Evolutionary conservation across 257 asterid genomes (phyloP), one percentile per base, ranked within the genome.

Genomic region (Solanum pennellii): DNA sequence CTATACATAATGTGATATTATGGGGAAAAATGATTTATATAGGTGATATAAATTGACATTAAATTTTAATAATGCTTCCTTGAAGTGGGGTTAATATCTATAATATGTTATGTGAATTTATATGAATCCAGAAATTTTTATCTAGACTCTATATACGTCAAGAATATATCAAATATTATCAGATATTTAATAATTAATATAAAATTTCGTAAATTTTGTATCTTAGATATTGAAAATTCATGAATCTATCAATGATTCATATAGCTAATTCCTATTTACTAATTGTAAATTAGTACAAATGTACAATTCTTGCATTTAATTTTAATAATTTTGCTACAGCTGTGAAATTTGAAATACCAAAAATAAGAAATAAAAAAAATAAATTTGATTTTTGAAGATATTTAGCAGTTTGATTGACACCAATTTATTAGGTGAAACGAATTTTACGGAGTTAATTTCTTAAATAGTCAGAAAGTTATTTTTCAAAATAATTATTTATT

Each of bases 71-170:
- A 0, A 2, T n/a, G 16, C 0, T 65, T 65, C 9, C 0, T n/a
- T 10, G 33, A 65, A 62, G 33, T 65, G 4, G 0, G 29, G 33
- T 3, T 31, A n/a, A 11, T 5, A n/a, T 65, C 7, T 33, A 65
- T 9, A 11, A 12, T n/a, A 65, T 65, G 72, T 65, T 7, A 65
- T 1, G 2, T 65, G 0, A 0, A 12, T 65, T n/a, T 0, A 65
- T 18, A 9, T 25, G 9, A 65, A 65, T 0, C 0, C 0, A n/a
- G 6, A 5, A n/a, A 5, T 0, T 23, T 62, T 0, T 62, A 0
- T 62, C 15, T 62, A 62, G 7, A 59, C 0, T 2, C 6, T 21
- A 3, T 21, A 21, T 59, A 59, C 0, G 0, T 21, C 0, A 20
- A 59, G 13, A 59, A 0, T 59, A 59, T 59, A 59, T 0, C 0